Conservation (phyloP, 2,329 filamentous ascomycete species). For the Xylaria sp. region DNA sequence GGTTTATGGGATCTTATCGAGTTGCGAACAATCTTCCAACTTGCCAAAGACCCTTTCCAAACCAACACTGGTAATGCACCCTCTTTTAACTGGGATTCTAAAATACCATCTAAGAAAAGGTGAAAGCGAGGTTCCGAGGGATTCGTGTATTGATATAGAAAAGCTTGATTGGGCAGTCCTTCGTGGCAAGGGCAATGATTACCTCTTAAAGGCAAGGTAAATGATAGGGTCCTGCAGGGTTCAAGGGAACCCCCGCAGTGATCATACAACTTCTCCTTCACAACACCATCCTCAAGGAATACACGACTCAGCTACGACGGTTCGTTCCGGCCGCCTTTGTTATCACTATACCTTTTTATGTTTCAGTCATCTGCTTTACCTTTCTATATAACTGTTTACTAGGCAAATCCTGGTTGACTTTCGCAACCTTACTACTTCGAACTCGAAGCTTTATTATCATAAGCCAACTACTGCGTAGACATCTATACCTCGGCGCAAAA, state of each 20-base stretch:
- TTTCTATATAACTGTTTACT: not conserved
- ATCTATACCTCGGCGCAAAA: not conserved
- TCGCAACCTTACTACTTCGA: not conserved
- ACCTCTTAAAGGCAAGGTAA: not conserved
- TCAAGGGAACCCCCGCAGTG: not conserved
- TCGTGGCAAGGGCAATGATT: not conserved
- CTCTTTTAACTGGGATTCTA: not conserved
- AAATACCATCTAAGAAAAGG: not conserved
- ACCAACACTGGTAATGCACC: not conserved
- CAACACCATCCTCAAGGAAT: not conserved
- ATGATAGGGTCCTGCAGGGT: not conserved
- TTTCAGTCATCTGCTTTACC: not conserved
- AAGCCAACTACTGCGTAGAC: not conserved
- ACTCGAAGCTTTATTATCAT: not conserved
- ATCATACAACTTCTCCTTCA: not conserved
- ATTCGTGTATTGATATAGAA: not conserved
- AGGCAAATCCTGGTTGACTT: not conserved
- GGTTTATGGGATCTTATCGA: not conserved
- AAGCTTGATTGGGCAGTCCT: not conserved
- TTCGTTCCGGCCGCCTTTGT: not conserved
- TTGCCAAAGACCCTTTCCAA: not conserved
- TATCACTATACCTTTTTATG: not conserved
- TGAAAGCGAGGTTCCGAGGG: constrained; percentile 1
- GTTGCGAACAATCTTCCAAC: not conserved
- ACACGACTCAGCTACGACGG: not conserved